phyloP scores from a whole-genome alignment of 257 asterid genomes.

The Ilex asprella region DNA sequence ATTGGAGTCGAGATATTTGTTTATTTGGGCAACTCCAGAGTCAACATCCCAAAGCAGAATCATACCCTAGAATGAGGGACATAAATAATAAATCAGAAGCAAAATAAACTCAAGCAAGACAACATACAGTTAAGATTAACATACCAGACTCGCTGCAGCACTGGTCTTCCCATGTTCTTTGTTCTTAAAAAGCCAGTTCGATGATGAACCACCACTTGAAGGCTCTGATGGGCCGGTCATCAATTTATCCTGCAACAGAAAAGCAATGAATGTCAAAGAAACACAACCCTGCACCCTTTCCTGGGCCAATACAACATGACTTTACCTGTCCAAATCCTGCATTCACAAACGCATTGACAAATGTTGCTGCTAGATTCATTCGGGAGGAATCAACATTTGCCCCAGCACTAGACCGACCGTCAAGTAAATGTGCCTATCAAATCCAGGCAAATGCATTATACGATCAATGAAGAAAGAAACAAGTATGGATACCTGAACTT shows the following conservation, averaged over 20 bases:
- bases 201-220: conserved; percentile 60
- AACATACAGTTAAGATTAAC: conserved; percentile 10
- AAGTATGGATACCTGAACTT: too few species aligned
- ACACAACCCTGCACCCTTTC: neutral
- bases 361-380: conserved; percentile 95
- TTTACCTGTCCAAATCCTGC: conserved; percentile 96
- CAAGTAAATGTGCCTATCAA: conserved; percentile 84
- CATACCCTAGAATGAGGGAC: conserved; percentile 61
- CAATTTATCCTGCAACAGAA: conserved; percentile 64
- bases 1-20: conserved; percentile 77
- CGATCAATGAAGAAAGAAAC: too few species aligned
- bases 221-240: conserved; percentile 86
- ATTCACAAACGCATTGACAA: conserved; percentile 95
- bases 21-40: conserved; percentile 89
- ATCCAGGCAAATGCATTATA: conserved; percentile 3
- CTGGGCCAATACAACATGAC: neutral
- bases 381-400: conserved; percentile 92
- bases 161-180: conserved; percentile 94
- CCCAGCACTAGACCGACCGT: conserved; percentile 85
- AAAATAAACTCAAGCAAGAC: neutral
- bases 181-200: conserved; percentile 89
- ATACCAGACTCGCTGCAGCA: conserved; percentile 96
- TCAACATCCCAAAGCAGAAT: conserved; percentile 95
- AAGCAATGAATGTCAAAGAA: neutral
- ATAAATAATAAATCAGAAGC: neutral